Conservation (phyloP, 179 eudicot genomes). For the Beta macrorhiza region DNA sequence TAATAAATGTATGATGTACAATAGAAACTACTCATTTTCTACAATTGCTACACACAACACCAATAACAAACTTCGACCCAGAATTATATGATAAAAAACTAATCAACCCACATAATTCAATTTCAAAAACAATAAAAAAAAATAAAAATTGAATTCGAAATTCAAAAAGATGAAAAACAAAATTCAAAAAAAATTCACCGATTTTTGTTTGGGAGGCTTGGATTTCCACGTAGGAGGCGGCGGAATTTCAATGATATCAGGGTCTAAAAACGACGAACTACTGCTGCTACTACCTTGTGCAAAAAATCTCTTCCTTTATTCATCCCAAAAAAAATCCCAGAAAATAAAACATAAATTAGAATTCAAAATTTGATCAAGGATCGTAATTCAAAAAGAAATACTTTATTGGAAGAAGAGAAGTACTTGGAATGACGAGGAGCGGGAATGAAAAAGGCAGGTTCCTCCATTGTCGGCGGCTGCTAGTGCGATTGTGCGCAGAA, state of each 20-base stretch:
- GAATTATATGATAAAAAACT: background rate
- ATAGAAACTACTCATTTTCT: no score
- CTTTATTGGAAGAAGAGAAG: background rate
- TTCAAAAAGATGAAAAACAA: background rate
- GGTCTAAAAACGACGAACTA: background rate
- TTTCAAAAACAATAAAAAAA: background rate
- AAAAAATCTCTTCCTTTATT: background rate
- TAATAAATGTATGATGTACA: background rate
- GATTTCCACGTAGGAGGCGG: background rate
- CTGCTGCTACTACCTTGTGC: background rate
- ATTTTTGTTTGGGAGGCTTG: background rate
- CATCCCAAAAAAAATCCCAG: background rate
- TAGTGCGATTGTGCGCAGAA: no score
- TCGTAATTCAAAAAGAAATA: background rate
- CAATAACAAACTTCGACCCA: background rate
- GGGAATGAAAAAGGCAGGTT: background rate
- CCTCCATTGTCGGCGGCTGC: background rate
- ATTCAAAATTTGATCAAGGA: background rate
- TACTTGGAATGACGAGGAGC: background rate
- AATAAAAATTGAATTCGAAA: background rate
- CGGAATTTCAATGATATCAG: background rate
- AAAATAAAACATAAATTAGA: background rate
- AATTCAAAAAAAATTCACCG: background rate
- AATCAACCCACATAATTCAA: background rate
- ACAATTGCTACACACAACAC: no score